Evolutionary conservation across 176 grass and related monocot species (phyloP), one percentile per base, ranked within the genome.

Genomic region (Elymus sibiricus): DNA sequence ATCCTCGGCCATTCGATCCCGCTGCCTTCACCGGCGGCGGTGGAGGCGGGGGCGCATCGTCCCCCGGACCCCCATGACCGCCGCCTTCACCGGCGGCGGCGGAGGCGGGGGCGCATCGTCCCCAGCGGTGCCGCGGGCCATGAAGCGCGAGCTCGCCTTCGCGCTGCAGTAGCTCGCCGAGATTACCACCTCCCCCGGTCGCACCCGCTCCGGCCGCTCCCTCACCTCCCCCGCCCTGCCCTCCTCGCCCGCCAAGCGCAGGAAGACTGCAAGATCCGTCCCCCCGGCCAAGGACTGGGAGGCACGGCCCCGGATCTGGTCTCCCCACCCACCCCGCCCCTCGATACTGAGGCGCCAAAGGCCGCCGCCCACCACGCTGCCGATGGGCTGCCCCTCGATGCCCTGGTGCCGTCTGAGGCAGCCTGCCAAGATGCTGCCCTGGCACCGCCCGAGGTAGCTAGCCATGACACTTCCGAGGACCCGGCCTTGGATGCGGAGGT

Each of bases 131-230:
- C 83, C 83, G 14, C 88, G 88, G 37, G 77, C 85, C 64, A 84
- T 88, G 82, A 91, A 32, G 31, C 31, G 31, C 3, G 31, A 32
- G 31, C 31, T 32, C 31, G 3, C 31, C 31, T 32, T 32, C 85
- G 86, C 90, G 86, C 21, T 44, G n/a, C n/a, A n/a, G n/a, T n/a
- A n/a, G n/a, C n/a, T n/a, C n/a, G n/a, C n/a, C n/a, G n/a, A n/a
- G n/a, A 84, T 84, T 76, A n/a, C 77, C 55, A 70, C 86, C 70
- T 85, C 86, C 38, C 68, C 82, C 1, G 90, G 90, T 24, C 82
- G 90, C 63, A 91, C 90, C 77, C 90, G 90, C 82, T 91, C 90
- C 32, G 86, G 82, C 17, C 86, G 82, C 34, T 58, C 70, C 40
- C 59, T 85, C 61, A 40, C 79, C 38, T 64, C 80, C 80, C 49